Conservation (phyloP, 495 filamentous ascomycete genomes). For the Aspergillus haitiensis region DNA sequence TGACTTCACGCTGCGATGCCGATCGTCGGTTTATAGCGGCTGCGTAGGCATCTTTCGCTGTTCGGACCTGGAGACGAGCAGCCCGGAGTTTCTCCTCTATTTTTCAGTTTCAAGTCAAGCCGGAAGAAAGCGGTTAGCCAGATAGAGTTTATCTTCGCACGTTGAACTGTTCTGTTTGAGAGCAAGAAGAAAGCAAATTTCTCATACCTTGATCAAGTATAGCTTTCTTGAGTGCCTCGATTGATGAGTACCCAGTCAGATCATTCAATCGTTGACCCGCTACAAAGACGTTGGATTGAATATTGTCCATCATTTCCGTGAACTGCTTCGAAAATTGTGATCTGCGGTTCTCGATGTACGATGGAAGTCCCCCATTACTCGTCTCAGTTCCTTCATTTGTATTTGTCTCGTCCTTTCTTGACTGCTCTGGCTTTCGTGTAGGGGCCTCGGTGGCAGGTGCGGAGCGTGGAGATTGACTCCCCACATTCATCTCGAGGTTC, state of each 20-base stretch:
- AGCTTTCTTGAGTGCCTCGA: conserved; percentile 76
- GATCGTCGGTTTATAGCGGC: conserved; percentile 74
- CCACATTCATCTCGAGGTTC: conserved; percentile 27
- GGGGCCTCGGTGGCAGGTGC: conserved; percentile 11
- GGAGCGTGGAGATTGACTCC: conserved; percentile 21
- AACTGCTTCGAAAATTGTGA: conserved; percentile 73
- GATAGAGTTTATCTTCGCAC: background rate
- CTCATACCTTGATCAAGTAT: conserved; percentile 66
- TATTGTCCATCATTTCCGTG: conserved; percentile 77
- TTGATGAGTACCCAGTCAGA: conserved; percentile 90
- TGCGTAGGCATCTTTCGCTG: conserved; percentile 73
- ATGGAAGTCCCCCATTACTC: conserved; percentile 60
- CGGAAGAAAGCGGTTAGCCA: conserved; percentile 4
- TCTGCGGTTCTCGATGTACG: conserved; percentile 69
- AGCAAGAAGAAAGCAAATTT: background rate
- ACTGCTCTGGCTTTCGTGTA: conserved; percentile 9
- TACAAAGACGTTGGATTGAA: conserved; percentile 79
- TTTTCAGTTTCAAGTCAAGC: background rate
- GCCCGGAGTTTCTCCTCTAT: conserved; percentile 62
- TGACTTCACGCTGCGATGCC: conserved; percentile 91
- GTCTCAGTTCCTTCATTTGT: conserved; percentile 1
- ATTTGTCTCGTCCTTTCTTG: conserved; percentile 12
- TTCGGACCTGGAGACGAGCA: conserved; percentile 64
- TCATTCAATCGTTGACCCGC: conserved; percentile 88
- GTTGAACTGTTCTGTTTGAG: background rate